Evolutionary conservation across 495 filamentous ascomycete species (phyloP).

Genomic region (Hypoxylon perforatum): DNA sequence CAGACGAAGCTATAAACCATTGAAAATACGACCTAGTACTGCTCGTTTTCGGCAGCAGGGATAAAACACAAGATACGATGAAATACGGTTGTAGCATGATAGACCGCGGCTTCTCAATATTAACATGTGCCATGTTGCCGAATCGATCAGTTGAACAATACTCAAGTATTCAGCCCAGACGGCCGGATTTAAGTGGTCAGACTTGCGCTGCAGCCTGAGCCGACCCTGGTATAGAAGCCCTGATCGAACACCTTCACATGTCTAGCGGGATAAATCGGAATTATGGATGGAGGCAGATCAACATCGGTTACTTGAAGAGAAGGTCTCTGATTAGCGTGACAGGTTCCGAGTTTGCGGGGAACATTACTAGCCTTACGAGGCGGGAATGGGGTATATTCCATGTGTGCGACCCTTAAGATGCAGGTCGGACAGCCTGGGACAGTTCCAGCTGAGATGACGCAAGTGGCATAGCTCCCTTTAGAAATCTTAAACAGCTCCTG

Average conservation of each 20-base stretch:
- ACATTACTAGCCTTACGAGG: slow-evolving; percentile 5
- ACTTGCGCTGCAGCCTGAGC: neutral
- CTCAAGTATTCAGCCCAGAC: neutral
- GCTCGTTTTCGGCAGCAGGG: no score
- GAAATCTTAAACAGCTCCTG: no score
- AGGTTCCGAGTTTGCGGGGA: slow-evolving; percentile 16
- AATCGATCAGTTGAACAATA: neutral
- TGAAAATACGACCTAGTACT: no score
- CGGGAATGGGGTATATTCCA: neutral
- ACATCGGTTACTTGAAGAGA: neutral
- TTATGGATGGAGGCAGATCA: neutral
- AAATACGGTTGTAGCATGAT: no score
- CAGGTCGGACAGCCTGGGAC: no score
- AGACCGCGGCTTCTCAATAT: no score
- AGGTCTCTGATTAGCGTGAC: slow-evolving; percentile 8
- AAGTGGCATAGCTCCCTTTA: no score
- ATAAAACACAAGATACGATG: no score
- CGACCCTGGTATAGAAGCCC: neutral
- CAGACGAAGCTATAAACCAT: no score
- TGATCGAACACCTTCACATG: slow-evolving; percentile 26
- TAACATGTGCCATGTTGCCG: slow-evolving; percentile 2
- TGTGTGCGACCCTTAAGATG: neutral
- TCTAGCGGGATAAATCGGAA: slow-evolving; percentile 28
- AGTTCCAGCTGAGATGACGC: neutral
- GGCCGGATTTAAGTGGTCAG: neutral